Evolutionary conservation across 2,329 filamentous ascomycete genomes (phyloP).

Genomic region (Rugonectria rugulosa): DNA sequence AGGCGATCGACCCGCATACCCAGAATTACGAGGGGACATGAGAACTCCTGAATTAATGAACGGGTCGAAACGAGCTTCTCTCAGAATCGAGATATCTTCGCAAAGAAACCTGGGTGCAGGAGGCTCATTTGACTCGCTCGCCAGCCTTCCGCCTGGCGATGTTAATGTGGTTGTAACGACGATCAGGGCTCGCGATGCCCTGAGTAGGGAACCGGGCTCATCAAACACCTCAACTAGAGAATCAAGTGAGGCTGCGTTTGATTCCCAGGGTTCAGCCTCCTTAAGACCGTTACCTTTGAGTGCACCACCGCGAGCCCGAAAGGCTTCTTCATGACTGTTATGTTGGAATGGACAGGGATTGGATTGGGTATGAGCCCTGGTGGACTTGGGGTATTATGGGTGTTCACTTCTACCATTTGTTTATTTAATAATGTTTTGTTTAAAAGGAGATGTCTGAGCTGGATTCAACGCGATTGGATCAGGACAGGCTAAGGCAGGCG

Average conservation of each 20-base stretch:
- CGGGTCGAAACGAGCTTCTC: not conserved
- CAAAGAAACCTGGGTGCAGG: not conserved
- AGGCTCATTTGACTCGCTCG: not conserved
- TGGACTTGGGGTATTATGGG: not conserved
- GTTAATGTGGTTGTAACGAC: not conserved
- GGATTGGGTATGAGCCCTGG: not conserved
- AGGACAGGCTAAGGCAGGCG: too few species aligned
- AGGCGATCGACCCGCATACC: constrained; percentile 27
- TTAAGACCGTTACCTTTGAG: not conserved
- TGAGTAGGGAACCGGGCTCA: not conserved
- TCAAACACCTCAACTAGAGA: not conserved
- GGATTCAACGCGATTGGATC: not conserved
- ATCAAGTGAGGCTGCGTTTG: not conserved
- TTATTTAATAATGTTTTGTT: too few species aligned
- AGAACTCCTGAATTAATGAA: constrained; percentile 30
- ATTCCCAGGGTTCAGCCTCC: not conserved
- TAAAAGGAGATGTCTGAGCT: too few species aligned
- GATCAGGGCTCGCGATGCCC: not conserved
- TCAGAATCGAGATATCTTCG: not conserved
- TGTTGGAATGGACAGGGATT: not conserved
- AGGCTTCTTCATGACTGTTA: not conserved
- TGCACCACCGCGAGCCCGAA: not conserved
- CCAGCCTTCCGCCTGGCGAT: not conserved
- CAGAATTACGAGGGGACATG: constrained; percentile 32
- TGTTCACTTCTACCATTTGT: not conserved